Evolutionary conservation across 2,329 filamentous ascomycete species (phyloP).

Genomic region (Fusarium albidum): DNA sequence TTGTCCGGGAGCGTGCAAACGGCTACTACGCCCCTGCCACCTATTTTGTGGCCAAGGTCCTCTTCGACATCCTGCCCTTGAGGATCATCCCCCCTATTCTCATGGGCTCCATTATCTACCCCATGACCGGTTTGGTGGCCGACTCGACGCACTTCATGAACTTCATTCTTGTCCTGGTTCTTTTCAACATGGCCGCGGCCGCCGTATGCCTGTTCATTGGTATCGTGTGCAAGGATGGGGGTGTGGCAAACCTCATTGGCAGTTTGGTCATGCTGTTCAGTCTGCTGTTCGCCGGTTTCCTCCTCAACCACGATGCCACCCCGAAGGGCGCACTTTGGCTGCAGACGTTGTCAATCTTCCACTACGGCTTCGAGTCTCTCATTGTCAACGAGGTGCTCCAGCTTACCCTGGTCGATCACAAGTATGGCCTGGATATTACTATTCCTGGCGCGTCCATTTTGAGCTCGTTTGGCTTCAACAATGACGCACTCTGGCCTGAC

Average conservation of each 20-base stretch:
- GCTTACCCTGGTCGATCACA: constrained; percentile 88
- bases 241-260: constrained; percentile 92
- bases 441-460: constrained; percentile 94
- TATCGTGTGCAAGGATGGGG: constrained; percentile 89
- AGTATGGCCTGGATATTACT: constrained; percentile 95
- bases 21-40: constrained; percentile 95
- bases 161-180: constrained; percentile 88
- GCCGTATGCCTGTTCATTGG: constrained; percentile 96
- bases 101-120: constrained; percentile 95
- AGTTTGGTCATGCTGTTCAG: constrained; percentile 98
- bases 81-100: constrained; percentile 93
- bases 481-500: constrained; percentile 84
- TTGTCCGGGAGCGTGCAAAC: constrained; percentile 92
- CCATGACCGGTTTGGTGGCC: constrained; percentile 93
- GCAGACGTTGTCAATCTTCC: constrained; percentile 94
- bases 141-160: constrained; percentile 85
- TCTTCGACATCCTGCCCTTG: constrained; percentile 98
- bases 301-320: constrained; percentile 95
- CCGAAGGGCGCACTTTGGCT: constrained; percentile 87
- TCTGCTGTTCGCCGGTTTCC: constrained; percentile 89
- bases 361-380: constrained; percentile 94
- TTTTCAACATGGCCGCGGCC: constrained; percentile 95
- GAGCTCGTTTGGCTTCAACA: constrained; percentile 94
- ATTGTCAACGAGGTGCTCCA: constrained; percentile 97
- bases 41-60: constrained; percentile 94